Evolutionary conservation across 441 rosid genomes (phyloP).

Genomic region (Syzygium malaccense): DNA sequence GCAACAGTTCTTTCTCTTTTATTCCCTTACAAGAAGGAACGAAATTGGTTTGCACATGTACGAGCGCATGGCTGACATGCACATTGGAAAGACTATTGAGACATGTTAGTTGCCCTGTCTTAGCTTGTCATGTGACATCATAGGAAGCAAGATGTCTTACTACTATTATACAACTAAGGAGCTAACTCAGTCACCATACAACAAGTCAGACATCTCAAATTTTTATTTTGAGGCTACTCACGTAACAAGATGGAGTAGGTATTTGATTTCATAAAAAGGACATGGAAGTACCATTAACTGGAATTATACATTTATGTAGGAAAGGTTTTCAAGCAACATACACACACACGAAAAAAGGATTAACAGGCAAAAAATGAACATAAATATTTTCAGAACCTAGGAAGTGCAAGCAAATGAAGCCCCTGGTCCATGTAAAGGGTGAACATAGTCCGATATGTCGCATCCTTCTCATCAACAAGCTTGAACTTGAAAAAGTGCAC

Average conservation of each 20-base stretch:
- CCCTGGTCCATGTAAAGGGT: conserved; percentile 36
- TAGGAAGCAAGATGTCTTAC: background rate
- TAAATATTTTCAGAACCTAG: conserved; percentile 5
- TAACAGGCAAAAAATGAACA: fast-evolving
- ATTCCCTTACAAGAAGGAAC: background rate
- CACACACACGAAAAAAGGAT: background rate
- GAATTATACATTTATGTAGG: background rate
- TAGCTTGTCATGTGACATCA: background rate
- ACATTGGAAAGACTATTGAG: background rate
- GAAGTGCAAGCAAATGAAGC: conserved; percentile 20
- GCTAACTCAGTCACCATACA: background rate
- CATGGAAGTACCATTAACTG: background rate
- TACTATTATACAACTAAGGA: background rate
- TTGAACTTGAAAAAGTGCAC: conserved; percentile 24
- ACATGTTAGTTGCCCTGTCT: background rate
- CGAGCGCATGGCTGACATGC: background rate
- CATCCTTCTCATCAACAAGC: conserved; percentile 21
- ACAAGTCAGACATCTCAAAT: background rate
- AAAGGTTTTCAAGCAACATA: background rate
- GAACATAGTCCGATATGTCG: conserved; percentile 26
- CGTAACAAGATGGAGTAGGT: background rate
- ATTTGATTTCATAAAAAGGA: background rate
- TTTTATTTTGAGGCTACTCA: background rate
- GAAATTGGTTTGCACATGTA: background rate
- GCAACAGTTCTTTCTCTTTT: background rate